These are phyloP conservation scores for Penicillium riverlandense DNA, from an alignment of 495 filamentous ascomycete genomes.

Conservation along the genomic window DNA sequence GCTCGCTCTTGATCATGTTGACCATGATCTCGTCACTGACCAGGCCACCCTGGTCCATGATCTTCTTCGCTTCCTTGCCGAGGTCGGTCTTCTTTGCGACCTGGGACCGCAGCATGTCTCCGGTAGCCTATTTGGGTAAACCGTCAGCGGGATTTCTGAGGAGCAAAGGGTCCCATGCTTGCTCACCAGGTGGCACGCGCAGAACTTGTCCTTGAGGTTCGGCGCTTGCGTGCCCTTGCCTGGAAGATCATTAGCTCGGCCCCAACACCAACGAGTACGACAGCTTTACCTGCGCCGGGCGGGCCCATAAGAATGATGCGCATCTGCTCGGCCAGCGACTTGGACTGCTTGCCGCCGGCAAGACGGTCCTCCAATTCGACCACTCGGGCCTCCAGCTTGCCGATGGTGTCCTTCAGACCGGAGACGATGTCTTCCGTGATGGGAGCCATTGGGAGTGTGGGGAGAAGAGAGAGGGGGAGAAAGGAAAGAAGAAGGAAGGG, in stretches of 20 bases:
- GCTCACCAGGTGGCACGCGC: constrained; percentile 90
- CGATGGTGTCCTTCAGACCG: constrained; percentile 68
- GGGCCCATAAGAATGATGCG: constrained; percentile 98
- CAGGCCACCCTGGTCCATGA: constrained; percentile 97
- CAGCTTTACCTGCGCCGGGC: constrained; percentile 78
- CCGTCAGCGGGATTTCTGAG: constrained; percentile 2
- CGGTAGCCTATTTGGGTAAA: constrained; percentile 65
- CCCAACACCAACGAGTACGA: constrained; percentile 11
- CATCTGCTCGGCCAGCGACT: constrained; percentile 51
- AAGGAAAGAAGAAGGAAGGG: constrained; percentile 24
- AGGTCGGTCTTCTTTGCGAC: constrained; percentile 96
- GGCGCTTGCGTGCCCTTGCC: constrained; percentile 99
- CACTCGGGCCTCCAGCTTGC: constrained; percentile 77
- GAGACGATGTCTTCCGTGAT: constrained; percentile 70
- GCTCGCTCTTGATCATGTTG: constrained; percentile 97
- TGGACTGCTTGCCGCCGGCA: constrained; percentile 44
- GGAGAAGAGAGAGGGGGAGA: constrained; percentile 16
- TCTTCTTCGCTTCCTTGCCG: constrained; percentile 98
- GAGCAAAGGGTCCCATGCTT: background rate
- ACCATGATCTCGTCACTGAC: constrained; percentile 99
- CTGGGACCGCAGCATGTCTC: constrained; percentile 98
- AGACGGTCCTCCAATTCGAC: constrained; percentile 65
- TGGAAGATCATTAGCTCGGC: constrained; percentile 30
- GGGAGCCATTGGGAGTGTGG: constrained; percentile 62
- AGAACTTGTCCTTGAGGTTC: constrained; percentile 95